phyloP scores from a whole-genome alignment of 2,329 filamentous ascomycete species.

The Aspergillus carbonarius region DNA sequence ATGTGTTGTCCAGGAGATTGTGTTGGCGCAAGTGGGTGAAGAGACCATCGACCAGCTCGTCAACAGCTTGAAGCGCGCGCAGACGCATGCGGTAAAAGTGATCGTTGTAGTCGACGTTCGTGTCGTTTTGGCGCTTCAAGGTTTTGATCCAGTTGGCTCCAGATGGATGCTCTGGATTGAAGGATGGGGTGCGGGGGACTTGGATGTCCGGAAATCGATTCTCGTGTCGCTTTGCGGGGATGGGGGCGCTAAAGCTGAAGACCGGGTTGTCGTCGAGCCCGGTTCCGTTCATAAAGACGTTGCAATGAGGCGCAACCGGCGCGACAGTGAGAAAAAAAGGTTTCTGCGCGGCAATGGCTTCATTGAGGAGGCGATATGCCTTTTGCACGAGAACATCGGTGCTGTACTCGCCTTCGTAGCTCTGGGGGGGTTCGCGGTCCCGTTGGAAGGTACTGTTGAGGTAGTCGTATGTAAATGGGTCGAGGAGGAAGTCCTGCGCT shows the following conservation, averaged over 20 bases:
- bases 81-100: conserved; percentile 50
- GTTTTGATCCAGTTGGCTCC: conserved; percentile 46
- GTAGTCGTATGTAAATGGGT: conserved; percentile 60
- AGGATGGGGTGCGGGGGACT: conserved; percentile 63
- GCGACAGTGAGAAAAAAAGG: conserved; percentile 68
- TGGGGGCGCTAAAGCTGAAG: conserved; percentile 43
- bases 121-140: conserved; percentile 44
- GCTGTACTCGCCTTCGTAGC: conserved; percentile 53
- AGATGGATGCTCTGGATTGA: conserved; percentile 58
- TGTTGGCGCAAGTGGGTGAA: conserved; percentile 38
- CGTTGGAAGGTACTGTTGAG: conserved; percentile 62
- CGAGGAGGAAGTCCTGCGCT: conserved; percentile 36
- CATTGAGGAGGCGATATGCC: conserved; percentile 58
- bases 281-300: conserved; percentile 49
- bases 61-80: conserved; percentile 50
- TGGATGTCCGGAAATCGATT: conserved; percentile 59
- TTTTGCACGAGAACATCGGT: conserved; percentile 60
- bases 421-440: conserved; percentile 55
- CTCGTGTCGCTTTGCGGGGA: conserved; percentile 59
- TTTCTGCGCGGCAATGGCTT: conserved; percentile 49
- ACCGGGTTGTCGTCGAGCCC: conserved; percentile 26
- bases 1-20: conserved; percentile 49
- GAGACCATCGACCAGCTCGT: conserved; percentile 51
- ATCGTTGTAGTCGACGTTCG: conserved; percentile 50
- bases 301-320: conserved; percentile 64